phyloP scores from a whole-genome alignment of 352 stramenopile genomes.

The Globisporangium spinosum region DNA sequence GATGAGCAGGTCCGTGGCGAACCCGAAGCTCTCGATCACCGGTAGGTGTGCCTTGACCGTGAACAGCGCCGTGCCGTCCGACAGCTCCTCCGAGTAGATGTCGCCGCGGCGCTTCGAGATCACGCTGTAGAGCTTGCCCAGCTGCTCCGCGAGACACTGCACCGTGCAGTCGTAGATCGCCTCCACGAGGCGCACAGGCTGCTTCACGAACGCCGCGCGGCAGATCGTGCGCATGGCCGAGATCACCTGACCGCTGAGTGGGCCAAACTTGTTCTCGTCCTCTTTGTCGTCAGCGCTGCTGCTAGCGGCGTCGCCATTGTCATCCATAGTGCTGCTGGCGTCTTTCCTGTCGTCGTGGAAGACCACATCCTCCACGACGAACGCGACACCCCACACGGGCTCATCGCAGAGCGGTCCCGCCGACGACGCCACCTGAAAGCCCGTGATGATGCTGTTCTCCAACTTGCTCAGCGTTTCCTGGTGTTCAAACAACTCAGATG shows the following conservation, averaged over 20 bases:
- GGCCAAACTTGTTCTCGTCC: slow-evolving; percentile 51
- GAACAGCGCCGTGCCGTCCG: slow-evolving; percentile 93
- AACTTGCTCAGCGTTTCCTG: slow-evolving; percentile 45
- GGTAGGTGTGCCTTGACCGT: slow-evolving; percentile 92
- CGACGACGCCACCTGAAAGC: slow-evolving; percentile 76
- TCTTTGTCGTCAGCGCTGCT: slow-evolving; percentile 16
- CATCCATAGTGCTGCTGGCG: slow-evolving; percentile 7
- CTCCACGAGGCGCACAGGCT: slow-evolving; percentile 89
- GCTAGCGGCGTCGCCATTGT: slow-evolving; percentile 17
- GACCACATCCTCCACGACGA: slow-evolving; percentile 80
- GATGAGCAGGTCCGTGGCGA: slow-evolving; percentile 91
- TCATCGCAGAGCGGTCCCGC: slow-evolving; percentile 89
- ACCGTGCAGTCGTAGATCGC: slow-evolving; percentile 89
- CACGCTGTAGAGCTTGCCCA: slow-evolving; percentile 93
- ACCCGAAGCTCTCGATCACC: slow-evolving; percentile 92
- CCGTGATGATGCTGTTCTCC: slow-evolving; percentile 78
- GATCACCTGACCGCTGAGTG: slow-evolving; percentile 78
- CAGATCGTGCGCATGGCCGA: slow-evolving; percentile 74
- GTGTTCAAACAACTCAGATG: slow-evolving; percentile 13
- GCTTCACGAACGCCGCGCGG: slow-evolving; percentile 74
- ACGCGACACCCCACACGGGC: slow-evolving; percentile 87
- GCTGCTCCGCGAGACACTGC: slow-evolving; percentile 84
- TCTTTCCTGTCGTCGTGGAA: slow-evolving; percentile 43
- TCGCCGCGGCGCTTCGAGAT: slow-evolving; percentile 91
- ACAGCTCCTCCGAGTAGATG: slow-evolving; percentile 85